Percentiles rank a stretch among this genome's conserved stretches.
These are phyloP conservation scores for Mycena vitilis DNA, from an alignment of 768 basidiomycete species.

Conservation along the genomic window DNA sequence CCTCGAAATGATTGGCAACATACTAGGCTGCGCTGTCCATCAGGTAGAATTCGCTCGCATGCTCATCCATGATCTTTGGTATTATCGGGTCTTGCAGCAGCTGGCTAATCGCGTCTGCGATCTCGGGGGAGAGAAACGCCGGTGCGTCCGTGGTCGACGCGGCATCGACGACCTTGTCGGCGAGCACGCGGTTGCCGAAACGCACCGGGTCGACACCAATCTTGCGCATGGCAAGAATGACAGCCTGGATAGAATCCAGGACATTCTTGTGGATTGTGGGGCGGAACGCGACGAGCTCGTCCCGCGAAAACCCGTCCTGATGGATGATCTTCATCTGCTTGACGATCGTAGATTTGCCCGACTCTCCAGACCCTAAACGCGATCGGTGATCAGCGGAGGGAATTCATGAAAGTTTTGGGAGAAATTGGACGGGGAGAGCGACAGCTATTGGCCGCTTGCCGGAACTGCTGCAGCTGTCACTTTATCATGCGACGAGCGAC, in stretches of 20 bases:
- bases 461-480: background rate
- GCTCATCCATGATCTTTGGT: conserved; percentile 63
- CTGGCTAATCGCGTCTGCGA: conserved; percentile 75
- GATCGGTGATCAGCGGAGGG: conserved; percentile 30
- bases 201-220: conserved; percentile 73
- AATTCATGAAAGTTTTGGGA: background rate
- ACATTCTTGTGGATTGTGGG: conserved; percentile 88
- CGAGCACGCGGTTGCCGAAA: conserved; percentile 48
- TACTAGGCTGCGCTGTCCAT: conserved; percentile 96
- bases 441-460: background rate
- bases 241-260: conserved; percentile 87
- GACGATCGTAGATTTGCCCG: conserved; percentile 95
- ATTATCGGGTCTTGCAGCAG: conserved; percentile 80
- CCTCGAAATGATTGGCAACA: background rate
- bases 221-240: conserved; percentile 89
- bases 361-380: conserved; percentile 87
- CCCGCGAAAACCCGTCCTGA: conserved; percentile 85
- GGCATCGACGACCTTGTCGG: conserved; percentile 72
- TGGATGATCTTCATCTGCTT: conserved; percentile 99
- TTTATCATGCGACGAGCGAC: background rate
- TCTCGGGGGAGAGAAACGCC: conserved; percentile 67
- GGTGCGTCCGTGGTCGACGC: conserved; percentile 55
- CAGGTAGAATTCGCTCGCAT: conserved; percentile 84
- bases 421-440: background rate
- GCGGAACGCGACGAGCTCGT: conserved; percentile 82